Evolutionary conservation across 768 basidiomycete species (phyloP).

Genomic region (Coprinopsis marcescibilis): DNA sequence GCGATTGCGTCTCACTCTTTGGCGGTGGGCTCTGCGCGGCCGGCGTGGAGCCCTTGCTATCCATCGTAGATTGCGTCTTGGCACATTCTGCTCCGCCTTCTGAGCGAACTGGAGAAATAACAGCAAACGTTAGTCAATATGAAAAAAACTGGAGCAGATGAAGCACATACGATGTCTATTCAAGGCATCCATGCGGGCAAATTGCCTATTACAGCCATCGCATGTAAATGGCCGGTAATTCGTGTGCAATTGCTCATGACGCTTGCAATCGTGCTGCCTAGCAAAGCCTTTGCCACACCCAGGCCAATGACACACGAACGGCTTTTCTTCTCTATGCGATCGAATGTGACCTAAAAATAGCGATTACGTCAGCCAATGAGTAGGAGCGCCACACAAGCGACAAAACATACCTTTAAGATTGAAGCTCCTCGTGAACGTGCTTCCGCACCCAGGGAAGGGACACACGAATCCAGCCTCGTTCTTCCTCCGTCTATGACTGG

Average conservation of each 20-base stretch:
- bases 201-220: constrained; percentile 88
- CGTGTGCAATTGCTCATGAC: constrained; percentile 91
- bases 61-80: constrained; percentile 1
- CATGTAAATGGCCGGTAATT: constrained; percentile 91
- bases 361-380: constrained; percentile 3
- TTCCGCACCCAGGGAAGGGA: constrained; percentile 77
- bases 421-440: constrained; percentile 89
- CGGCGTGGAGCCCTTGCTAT: neutral
- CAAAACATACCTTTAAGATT: constrained; percentile 73
- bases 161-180: constrained; percentile 79
- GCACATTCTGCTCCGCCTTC: constrained; percentile 12
- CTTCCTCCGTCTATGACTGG: constrained; percentile 79
- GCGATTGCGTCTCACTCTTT: neutral
- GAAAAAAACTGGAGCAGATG: neutral
- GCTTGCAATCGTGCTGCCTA: constrained; percentile 92
- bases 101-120: constrained; percentile 5
- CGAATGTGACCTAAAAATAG: constrained; percentile 74
- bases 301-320: constrained; percentile 92
- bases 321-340: constrained; percentile 91
- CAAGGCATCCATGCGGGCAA: constrained; percentile 92
- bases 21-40: neutral
- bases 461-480: constrained; percentile 84
- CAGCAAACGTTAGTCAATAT: neutral
- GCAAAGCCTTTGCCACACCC: constrained; percentile 94
- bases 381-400: neutral